A percentile compares a stretch with the other conserved stretches of the same genome.
phyloP scores from a whole-genome alignment of 2,329 filamentous ascomycete genomes.

The Aspergillus piperis region DNA sequence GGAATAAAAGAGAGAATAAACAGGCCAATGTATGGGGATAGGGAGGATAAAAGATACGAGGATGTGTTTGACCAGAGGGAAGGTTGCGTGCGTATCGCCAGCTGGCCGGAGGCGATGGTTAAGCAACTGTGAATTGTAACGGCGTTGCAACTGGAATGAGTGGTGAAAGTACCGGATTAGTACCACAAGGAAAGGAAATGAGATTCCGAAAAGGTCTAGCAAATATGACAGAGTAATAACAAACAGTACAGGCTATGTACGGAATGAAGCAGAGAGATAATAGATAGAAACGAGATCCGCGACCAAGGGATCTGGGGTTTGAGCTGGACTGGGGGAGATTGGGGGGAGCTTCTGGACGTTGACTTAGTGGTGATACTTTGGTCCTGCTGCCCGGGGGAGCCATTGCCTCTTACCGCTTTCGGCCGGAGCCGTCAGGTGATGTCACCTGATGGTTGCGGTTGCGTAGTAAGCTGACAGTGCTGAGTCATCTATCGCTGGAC shows the following conservation, averaged over 20 bases:
- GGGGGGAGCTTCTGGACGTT: background rate
- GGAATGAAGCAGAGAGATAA: background rate
- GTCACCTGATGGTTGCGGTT: conserved; percentile 5
- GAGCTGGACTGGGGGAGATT: background rate
- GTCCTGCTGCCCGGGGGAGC: conserved; percentile 4
- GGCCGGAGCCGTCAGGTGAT: conserved; percentile 12
- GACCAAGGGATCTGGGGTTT: background rate
- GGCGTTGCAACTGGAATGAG: background rate
- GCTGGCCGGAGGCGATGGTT: background rate
- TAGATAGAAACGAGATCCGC: background rate
- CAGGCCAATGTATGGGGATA: background rate
- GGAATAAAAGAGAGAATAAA: background rate
- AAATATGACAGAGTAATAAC: background rate
- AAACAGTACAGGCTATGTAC: background rate
- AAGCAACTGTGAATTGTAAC: background rate
- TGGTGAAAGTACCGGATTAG: background rate
- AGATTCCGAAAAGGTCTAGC: background rate
- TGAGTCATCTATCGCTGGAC: conserved; percentile 4
- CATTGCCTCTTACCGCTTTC: conserved; percentile 12
- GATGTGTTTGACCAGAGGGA: background rate
- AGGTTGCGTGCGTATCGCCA: background rate
- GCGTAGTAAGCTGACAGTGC: background rate
- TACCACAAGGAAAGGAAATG: background rate
- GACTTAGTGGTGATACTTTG: background rate
- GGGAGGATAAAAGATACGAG: background rate